Percentiles rank a stretch among this genome's conserved stretches.
Evolutionary conservation across 2,329 filamentous ascomycete genomes (phyloP).

Genomic region (Sordariomycetes sp.): DNA sequence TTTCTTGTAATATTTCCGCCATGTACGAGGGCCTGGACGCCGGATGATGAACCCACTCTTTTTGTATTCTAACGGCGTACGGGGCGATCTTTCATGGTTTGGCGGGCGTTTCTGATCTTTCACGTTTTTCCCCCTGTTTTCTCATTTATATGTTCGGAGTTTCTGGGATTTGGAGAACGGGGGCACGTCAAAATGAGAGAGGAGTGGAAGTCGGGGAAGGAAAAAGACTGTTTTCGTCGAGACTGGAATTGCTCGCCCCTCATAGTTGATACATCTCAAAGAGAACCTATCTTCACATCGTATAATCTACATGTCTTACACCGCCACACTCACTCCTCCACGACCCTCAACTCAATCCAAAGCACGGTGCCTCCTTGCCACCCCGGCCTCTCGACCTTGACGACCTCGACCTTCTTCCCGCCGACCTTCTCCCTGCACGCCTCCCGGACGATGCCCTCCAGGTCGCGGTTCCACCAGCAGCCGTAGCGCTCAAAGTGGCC

Average conservation of each 20-base stretch:
- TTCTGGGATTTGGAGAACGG: background rate
- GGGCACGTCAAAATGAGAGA: background rate
- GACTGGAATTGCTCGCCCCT: too few relatives aligned
- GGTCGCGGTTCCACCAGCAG: slow-evolving; percentile 60
- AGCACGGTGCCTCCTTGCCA: slow-evolving; percentile 47
- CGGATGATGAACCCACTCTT: background rate
- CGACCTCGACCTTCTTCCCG: slow-evolving; percentile 34
- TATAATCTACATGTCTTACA: background rate
- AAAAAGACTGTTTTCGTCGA: too few relatives aligned
- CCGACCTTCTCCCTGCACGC: slow-evolving; percentile 29
- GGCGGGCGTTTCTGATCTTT: background rate
- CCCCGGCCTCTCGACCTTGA: slow-evolving; percentile 39
- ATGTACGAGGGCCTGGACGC: background rate
- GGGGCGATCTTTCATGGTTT: background rate
- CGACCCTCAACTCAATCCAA: slow-evolving; percentile 44
- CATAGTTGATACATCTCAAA: too few relatives aligned
- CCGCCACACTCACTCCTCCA: background rate
- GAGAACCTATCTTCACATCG: background rate
- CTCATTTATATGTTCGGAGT: background rate
- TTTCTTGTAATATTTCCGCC: background rate
- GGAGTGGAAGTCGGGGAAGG: background rate
- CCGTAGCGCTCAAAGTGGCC: slow-evolving; percentile 49
- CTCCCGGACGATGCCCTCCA: slow-evolving; percentile 40
- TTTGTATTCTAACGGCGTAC: background rate
- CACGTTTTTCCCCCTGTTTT: background rate